Evolutionary conservation across 805 yeast genomes (phyloP), one percentile per base, ranked within the genome.

Genomic region (Kregervanrija delftensis): DNA sequence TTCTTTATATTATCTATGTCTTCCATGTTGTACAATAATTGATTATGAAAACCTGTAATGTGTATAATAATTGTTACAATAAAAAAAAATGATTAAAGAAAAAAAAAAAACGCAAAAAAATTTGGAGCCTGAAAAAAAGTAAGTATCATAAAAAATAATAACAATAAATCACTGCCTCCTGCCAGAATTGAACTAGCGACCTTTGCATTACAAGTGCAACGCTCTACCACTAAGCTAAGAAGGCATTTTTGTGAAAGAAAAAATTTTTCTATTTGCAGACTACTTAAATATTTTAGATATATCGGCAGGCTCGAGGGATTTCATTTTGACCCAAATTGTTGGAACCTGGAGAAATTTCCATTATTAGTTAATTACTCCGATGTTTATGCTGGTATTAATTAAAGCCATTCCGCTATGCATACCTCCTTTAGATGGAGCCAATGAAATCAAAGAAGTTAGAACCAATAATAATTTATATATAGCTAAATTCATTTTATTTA

Each of bases 201-300:
- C 91, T 83, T 83, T 83, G 93, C 95, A 85, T 85, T 87, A 87
- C 96, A 87, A 87, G 96, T 87, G 96, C 96, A 84, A 85, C 95
- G 95, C 95, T 86, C 93, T 87, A 86, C 96, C 96, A 85, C 96
- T 87, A 86, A 86, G 96, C 96, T 86, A 87, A 86, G 78, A 81
- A 76, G 96, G 96, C 96, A 41, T 42, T 13, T 39, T 35, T 22
- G 28, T 22, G 4, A 4, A 22, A 22, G 6, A 22, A 22, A 22
- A 22, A 22, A n/a, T n/a, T n/a, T n/a, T n/a, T n/a, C n/a, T n/a
- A n/a, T n/a, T n/a, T n/a, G n/a, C n/a, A n/a, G n/a, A n/a, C n/a
- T n/a, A n/a, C n/a, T n/a, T n/a, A n/a, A n/a, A n/a, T n/a, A n/a
- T n/a, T n/a, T n/a, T n/a, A n/a, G n/a, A n/a, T n/a, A n/a, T n/a